These are phyloP conservation scores for Diaporthe amygdali DNA, from an alignment of 2,329 filamentous ascomycete species.

Conservation along the genomic window DNA sequence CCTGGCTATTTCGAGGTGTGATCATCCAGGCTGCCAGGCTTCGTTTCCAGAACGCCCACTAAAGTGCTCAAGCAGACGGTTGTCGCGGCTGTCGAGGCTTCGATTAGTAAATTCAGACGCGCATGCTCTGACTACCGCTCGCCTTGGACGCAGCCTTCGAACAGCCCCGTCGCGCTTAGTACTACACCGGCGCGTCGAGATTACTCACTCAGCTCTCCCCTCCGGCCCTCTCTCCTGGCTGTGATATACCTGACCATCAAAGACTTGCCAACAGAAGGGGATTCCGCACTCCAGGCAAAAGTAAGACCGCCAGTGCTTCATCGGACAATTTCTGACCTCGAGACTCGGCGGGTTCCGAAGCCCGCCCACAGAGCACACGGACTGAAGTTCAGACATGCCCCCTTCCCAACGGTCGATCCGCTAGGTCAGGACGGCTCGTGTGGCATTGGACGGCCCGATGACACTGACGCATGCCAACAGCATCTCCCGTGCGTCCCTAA, in stretches of 20 bases:
- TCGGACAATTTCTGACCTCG: neutral
- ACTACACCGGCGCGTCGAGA: neutral
- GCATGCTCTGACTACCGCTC: neutral
- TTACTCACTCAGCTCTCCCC: neutral
- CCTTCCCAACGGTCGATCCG: neutral
- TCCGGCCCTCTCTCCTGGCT: neutral
- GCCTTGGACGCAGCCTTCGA: neutral
- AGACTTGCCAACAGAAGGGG: neutral
- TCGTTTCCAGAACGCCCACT: neutral
- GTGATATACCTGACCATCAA: neutral
- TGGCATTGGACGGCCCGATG: constrained; percentile 8
- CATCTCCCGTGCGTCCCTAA: constrained; percentile 1
- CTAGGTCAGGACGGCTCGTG: neutral
- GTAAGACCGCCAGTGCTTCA: neutral
- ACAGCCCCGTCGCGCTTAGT: neutral
- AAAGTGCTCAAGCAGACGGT: neutral
- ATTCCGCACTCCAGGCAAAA: neutral
- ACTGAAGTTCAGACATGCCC: neutral
- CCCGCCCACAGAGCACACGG: neutral
- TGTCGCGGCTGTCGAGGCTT: constrained; percentile 7
- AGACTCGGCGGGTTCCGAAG: constrained; percentile 12
- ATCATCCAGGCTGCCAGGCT: neutral
- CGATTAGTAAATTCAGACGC: neutral
- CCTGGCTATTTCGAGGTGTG: neutral
- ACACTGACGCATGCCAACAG: constrained; percentile 16